Evolutionary conservation across 257 asterid species (phyloP).

Genomic region (Nicotiana tomentosiformis): DNA sequence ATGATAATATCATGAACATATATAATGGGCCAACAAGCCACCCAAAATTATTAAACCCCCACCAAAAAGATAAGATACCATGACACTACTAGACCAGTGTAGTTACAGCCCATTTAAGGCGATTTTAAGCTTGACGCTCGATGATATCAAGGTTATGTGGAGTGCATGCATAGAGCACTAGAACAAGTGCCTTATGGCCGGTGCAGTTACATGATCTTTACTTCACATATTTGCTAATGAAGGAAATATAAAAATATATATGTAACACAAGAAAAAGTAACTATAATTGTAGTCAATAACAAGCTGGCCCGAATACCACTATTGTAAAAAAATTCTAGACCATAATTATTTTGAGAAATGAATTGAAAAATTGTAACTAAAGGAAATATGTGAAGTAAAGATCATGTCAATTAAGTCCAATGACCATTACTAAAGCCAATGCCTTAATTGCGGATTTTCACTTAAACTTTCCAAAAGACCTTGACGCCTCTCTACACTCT

Average conservation of each 20-base stretch:
- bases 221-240: no score
- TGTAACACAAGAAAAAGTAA: no score
- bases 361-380: no score
- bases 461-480: not conserved
- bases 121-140: not conserved
- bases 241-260: no score
- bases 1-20: not conserved
- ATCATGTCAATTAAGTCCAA: no score
- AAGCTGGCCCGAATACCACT: no score
- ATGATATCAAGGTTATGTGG: not conserved
- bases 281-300: no score
- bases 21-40: not conserved
- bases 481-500: not conserved
- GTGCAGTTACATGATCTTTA: no score
- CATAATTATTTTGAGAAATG: no score
- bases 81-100: not conserved
- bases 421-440: not conserved
- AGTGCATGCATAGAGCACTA: not conserved
- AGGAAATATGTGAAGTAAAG: no score
- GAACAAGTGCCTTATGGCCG: not conserved
- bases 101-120: not conserved
- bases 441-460: not conserved
- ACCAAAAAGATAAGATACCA: not conserved
- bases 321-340: no score
- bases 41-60: not conserved